Base-by-base conservation (phyloP, 345 rosid genomes). In the Syzygium jambos region DNA sequence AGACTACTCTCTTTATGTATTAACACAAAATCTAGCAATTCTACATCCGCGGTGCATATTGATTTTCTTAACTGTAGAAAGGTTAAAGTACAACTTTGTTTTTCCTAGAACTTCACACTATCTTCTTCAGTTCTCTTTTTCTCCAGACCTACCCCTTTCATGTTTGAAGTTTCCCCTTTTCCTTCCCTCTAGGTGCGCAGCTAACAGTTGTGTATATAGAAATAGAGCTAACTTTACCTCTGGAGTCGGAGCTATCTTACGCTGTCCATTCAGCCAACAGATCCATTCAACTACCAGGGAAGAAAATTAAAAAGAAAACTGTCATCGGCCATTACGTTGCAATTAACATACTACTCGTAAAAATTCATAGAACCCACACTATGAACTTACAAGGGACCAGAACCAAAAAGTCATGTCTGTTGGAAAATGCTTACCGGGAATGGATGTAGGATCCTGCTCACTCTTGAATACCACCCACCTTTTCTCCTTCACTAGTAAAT, bases 221-320 rank as follows among this genome's bases (percentile, higher is more conserved):
- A 9, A 73, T 38, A 73, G 49, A 38, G 82, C 27, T 19, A 21
- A 25, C 87, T 52, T 91, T 93, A 95, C 99, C 96, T 95, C 97
- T 8, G 93, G 93, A 84, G 99, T 92, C 21, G 99, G 98, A 91
- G 98, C 96, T 78, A 57, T 92, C 90, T 94, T 98, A 8, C 98
- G 94, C 93, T 98, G 99, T 83, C 99, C 99, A 78, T 95, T 96
- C 90, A 96, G 92, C 99, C 99, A 98, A 92, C 98, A 95, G 89
- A 98, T 98, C 99, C 99, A 98, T 92, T 98, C 99, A 93, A 94
- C 99, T 96, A 88, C 94, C 94, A 85, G 21, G 89, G 68, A 86
- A 84, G 86, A 89, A 23, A 51, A 34, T 87, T 49, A 54, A 84
- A 34, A 55, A 56, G 56, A 87, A n/a, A 46, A 53, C 78, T n/a